Base-by-base conservation (phyloP, 1,139 yeast species). In the Eremothecium gossypii region DNA sequence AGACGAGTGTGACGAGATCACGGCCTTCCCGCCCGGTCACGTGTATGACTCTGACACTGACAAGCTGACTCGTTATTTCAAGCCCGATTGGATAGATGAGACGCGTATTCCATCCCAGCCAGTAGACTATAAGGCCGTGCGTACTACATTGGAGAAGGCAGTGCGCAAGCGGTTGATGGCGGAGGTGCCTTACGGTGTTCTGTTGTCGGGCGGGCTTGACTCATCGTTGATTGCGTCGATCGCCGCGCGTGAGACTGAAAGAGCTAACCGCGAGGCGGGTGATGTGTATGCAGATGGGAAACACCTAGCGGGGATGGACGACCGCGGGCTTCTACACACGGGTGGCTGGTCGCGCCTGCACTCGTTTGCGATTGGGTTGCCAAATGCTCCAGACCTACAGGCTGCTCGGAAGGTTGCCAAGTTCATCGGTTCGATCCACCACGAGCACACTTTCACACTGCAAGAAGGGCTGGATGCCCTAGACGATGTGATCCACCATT, bases 121-220 rank as follows among this genome's bases (percentile, higher is more conserved):
- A 41, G 85, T 82, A 38, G 95, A 89, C 64, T 77, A 71, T 62
- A 76, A 66, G 56, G 58, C 69, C 46, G 76, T 91, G 49, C 82
- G 96, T 66, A 83, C 80, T 58, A 65, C 84, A 40, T 76, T 91
- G 61, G 98, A 91, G 67, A 72, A 83, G 70, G 91, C 98, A 41
- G 98, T 91, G 44, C 83, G 97, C 74, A 93, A 91, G 83, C 82
- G 98, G 74, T 77, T 91, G 61, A 91, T 91, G 98, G 93, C 97
- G 44, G 98, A 91, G 70, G 98, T 91, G 48, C 97, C 98, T 41
- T 85, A 86, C 67, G 98, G 98, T 70, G 98, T 91, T 37, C 72
- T 91, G 56, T 73, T 91, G 54, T 86, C 96, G 31, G 98, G 98
- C 63, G 98, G 98, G 51, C 76, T 91, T 58, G 98, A 91, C 66